phyloP scores from a whole-genome alignment of 164 flowering plant genomes.

The grape (Vitis vinifera) region DNA sequence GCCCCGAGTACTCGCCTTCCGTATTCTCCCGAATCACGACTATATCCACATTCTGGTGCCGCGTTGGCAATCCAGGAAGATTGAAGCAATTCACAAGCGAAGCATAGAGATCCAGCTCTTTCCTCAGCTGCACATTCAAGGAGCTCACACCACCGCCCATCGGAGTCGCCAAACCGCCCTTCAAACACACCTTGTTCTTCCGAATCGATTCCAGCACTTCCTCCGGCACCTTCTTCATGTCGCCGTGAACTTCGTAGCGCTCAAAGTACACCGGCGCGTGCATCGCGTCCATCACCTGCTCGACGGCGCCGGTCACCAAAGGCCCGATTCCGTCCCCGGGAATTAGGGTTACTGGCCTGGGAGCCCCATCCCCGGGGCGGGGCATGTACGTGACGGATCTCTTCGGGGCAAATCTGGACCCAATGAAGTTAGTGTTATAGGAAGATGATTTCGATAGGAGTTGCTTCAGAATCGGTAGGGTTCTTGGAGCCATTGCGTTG shows the following conservation, averaged over 20 bases:
- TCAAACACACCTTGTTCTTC: conserved; percentile 85
- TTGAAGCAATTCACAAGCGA: conserved; percentile 82
- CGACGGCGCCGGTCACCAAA: conserved; percentile 77
- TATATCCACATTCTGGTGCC: conserved; percentile 80
- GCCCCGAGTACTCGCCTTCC: conserved; percentile 84
- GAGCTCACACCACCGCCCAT: conserved; percentile 91
- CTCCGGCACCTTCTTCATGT: conserved; percentile 53
- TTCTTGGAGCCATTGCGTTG: conserved; percentile 11
- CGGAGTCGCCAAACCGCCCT: conserved; percentile 82
- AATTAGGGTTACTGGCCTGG: conserved; percentile 70
- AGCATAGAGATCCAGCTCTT: conserved; percentile 79
- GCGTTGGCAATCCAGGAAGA: conserved; percentile 69
- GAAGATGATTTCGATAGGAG: conserved; percentile 1
- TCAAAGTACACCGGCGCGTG: conserved; percentile 91
- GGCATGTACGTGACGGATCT: conserved; percentile 88
- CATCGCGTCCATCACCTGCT: conserved; percentile 89
- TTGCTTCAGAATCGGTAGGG: conserved; percentile 11
- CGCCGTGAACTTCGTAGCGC: conserved; percentile 66
- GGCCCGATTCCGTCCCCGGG: conserved; percentile 93
- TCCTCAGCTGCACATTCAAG: conserved; percentile 72
- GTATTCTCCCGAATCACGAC: conserved; percentile 91
- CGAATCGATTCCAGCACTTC: conserved; percentile 65
- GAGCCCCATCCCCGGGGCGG: conserved; percentile 85
- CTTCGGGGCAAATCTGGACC: too few species aligned
- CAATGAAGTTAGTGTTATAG: neutral